Conservation (phyloP, 768 basidiomycete species). For the Coprinopsis strossmayeri region DNA sequence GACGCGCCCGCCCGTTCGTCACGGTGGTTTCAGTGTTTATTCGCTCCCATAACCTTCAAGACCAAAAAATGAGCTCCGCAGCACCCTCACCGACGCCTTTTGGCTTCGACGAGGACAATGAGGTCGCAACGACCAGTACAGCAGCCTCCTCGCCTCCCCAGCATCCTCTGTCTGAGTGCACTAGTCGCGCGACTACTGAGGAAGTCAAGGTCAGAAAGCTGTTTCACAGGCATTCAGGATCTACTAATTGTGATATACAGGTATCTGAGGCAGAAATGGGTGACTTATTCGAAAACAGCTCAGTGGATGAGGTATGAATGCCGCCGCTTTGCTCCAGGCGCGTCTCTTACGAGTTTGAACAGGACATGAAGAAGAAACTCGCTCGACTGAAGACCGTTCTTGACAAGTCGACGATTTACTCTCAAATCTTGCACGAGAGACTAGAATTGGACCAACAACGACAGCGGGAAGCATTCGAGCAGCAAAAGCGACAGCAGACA, state of each 20-base stretch:
- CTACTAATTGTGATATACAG: constrained; percentile 1
- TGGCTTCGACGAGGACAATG: constrained; percentile 6
- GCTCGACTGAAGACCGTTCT: constrained; percentile 58
- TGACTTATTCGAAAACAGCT: background rate
- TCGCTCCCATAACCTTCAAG: too few relatives aligned
- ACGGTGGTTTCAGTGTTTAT: too few relatives aligned
- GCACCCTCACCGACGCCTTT: constrained; percentile 16
- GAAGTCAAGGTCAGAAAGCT: background rate
- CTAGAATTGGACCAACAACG: constrained; percentile 59
- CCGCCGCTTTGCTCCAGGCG: background rate
- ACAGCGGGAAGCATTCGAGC: constrained; percentile 20
- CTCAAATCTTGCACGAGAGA: constrained; percentile 59
- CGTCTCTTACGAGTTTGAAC: background rate
- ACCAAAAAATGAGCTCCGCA: constrained; percentile 21
- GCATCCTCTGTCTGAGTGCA: constrained; percentile 17
- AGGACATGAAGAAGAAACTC: constrained; percentile 28
- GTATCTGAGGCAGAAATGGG: background rate
- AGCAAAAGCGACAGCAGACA: constrained; percentile 14
- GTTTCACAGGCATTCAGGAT: background rate
- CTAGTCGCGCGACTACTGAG: constrained; percentile 18
- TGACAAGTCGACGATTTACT: constrained; percentile 72
- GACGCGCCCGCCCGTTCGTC: too few relatives aligned
- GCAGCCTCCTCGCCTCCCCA: constrained; percentile 20
- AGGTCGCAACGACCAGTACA: constrained; percentile 15
- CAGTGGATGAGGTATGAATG: background rate